Conservation (phyloP, 176 grass and related monocot genomes). For the Luzula sylvatica region DNA sequence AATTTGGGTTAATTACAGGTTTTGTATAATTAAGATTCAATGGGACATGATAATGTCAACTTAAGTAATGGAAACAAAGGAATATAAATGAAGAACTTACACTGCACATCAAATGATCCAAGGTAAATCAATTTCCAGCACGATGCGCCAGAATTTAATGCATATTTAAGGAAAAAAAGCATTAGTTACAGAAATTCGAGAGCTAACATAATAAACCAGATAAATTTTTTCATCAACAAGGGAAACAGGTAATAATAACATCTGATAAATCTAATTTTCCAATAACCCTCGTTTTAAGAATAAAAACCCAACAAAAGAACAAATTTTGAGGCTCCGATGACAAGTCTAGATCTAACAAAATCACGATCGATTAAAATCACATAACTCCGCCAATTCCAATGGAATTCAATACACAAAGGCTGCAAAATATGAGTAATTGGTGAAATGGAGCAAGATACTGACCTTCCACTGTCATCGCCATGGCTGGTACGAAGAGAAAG, state of each 20-base stretch:
- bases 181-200: background rate
- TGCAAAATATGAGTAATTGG: background rate
- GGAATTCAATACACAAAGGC: background rate
- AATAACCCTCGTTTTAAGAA: background rate
- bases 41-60: too few relatives aligned
- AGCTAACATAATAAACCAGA: background rate
- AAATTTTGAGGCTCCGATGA: too few relatives aligned
- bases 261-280: background rate
- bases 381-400: background rate
- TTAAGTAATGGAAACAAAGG: too few relatives aligned
- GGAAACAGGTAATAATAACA: background rate
- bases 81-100: slow-evolving; percentile 11
- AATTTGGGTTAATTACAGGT: too few relatives aligned
- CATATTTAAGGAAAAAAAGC: too few relatives aligned
- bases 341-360: too few relatives aligned
- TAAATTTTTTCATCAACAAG: slow-evolving; percentile 1
- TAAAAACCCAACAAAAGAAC: background rate
- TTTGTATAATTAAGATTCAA: too few relatives aligned
- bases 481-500: background rate
- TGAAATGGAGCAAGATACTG: background rate
- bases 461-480: slow-evolving; percentile 24
- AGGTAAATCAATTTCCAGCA: slow-evolving; percentile 4
- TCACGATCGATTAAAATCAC: too few relatives aligned
- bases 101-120: slow-evolving; percentile 17
- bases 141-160: background rate